Evolutionary conservation across 805 yeast genomes (phyloP), one percentile per base, ranked within the genome.

Genomic region (Yarrowia sp.): DNA sequence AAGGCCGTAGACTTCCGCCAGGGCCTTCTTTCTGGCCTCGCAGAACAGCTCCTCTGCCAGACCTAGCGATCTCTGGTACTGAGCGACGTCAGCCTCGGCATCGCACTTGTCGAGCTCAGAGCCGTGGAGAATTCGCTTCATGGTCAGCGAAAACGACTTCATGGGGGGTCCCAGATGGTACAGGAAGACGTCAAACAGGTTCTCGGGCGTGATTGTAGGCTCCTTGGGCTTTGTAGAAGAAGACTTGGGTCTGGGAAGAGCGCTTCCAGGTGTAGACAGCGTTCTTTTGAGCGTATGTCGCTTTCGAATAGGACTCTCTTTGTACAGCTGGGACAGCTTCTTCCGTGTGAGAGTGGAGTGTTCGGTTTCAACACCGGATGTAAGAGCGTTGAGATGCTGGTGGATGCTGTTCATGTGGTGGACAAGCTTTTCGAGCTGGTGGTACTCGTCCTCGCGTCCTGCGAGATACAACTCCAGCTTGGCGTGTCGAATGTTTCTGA

Each of bases 151-250:
- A 66, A 85, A 84, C 1, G 90, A 83, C 68, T 82, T 83, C 70
- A 86, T 78, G 0, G 92, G 84, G 0, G 96, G 94, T 0, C 91
- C 90, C 46, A 88, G 74, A 67, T 86, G 79, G 65, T 80, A 80
- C 1, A 86, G 84, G 70, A 88, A 88, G 33, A 85, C 68, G 62
- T 85, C 85, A 69, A 87, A 87, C 18, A 88, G 74, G 68, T 84
- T 83, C 5, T 63, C 66, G 27, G 61, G 61, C 16, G 35, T 19
- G 25, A 49, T 36, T 21, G 61, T 61, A 16, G 58, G 58, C 16
- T 22, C 58, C n/a, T 33, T 51, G 21, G 42, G 32, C 7, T 22
- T 38, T 2, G 36, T 7, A 7, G 46, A 16, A 18, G 33, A 2
- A 6, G 19, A 13, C 12, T 14, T 27, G 6, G 24, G 24, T 4